Base-by-base conservation (phyloP, 768 basidiomycete species). In the Royoungia palumana region DNA sequence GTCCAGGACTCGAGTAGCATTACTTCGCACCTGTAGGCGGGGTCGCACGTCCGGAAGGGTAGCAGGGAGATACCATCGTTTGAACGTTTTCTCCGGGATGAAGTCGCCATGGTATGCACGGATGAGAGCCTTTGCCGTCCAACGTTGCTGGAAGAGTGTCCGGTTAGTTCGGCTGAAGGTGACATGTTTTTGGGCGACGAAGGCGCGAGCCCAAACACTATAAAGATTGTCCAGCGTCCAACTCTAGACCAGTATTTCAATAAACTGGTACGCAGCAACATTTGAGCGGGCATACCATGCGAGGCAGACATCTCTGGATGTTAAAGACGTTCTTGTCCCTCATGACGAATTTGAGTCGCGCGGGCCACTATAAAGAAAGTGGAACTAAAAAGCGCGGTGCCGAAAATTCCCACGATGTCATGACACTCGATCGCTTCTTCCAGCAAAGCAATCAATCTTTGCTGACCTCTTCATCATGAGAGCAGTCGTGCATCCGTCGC, bases 91-190 rank as follows among this genome's bases (percentile, higher is more conserved):
- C 74, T 95, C 92, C 45, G 84, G 84, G 53, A 97, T 93, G 64
- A 80, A 87, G 76, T 96, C 94, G 20, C 94, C 94, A 64, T 98
- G 96, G 76, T 98, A 98, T 5, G 83, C 94, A 47, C 94, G 84
- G 27, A 92, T 79, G 50, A 92, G 81, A 5, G 84, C 77, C 70
- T 95, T 96, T 12, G 90, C 82, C 17, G 72, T 74, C 91, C 93
- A 97, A 35, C 94, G 87, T 60, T 95, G 89, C 68, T 95, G 89
- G 72, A 89, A 96, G 32, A 97, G 77, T 0, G 88, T 83, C 36
- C 74, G 68, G 28, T 70, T 60, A 25, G 80, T 77, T 14, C 70
- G 64, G 46, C 72, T 79, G 70, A 92, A 94, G 17, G 73, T 60
- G 4, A 86, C 70, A 7, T 72, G 56, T 41, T 67, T 57, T 38